phyloP scores from a whole-genome alignment of 139 green algal genomes.

The Chlorella sp. region DNA sequence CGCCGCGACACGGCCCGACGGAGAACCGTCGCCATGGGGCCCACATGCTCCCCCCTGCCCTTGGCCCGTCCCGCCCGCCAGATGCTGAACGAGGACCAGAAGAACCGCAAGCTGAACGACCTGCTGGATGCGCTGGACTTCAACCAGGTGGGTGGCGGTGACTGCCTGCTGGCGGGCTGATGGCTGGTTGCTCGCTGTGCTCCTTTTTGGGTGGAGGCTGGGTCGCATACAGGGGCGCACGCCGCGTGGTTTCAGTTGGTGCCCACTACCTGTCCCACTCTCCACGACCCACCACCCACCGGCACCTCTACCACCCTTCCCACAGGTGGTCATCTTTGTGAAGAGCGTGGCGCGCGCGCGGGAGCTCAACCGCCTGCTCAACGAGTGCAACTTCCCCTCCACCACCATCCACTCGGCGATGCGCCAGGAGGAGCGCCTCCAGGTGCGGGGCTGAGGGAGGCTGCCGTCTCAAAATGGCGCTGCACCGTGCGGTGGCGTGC shows the following conservation, averaged over 20 bases:
- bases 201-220: not conserved
- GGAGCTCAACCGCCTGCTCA: conserved; percentile 93
- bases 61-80: not conserved
- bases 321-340: conserved; percentile 94
- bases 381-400: conserved; percentile 98
- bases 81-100: conserved; percentile 93
- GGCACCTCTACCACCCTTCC: not conserved
- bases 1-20: no score
- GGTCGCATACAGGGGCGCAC: not conserved
- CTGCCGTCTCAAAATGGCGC: no score
- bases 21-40: no score
- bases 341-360: conserved; percentile 84
- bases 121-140: conserved; percentile 99
- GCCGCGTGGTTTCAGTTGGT: no score
- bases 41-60: not conserved
- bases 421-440: conserved; percentile 89
- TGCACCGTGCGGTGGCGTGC: no score
- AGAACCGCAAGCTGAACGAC: conserved; percentile 99
- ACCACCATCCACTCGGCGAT: conserved; percentile 92
- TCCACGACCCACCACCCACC: not conserved
- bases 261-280: not conserved
- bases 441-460: conserved; percentile 21
- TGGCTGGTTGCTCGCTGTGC: not conserved
- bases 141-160: conserved; percentile 86
- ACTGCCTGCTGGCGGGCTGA: not conserved